Evolutionary conservation across 768 basidiomycete genomes (phyloP), one percentile per base, ranked within the genome.

Genomic region (Nevesoporus exiguus): DNA sequence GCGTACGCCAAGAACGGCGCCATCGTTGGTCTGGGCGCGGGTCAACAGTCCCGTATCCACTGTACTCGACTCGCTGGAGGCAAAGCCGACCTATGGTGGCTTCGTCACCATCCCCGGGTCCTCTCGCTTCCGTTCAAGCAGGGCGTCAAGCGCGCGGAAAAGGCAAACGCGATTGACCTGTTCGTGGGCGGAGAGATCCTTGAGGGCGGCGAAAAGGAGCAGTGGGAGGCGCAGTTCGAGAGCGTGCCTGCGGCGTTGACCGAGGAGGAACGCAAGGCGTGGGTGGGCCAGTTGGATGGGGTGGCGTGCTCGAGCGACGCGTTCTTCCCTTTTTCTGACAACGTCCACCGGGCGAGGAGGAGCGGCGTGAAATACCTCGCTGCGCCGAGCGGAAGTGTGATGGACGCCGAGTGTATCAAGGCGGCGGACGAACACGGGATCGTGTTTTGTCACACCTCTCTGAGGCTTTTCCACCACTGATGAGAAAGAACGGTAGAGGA

Each of bases 21-120:
- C 14, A 88, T 96, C 69, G 81, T 99, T 62, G 97, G 96, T 44
- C 87, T 98, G 44, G 97, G 97, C 31, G 97, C 97, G 0, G 97
- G 96, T 13, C 97, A 98, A 67, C 97, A 98, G 70, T 98, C 96
- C 5, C 90, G 97, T 37, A 99, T 99, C 67, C 97, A 99, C 77
- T 99, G 97, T 76, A 99, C 97, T 15, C 90, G 97, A 29, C 86
- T 99, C 42, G 97, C 97, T 3, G 97, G 97, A 3, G 83, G 86
- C 48, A 98, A 99, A 74, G 94, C 96, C n/a, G 97, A 99, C 74
- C 80, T 93, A 60, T 99, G 97, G 97, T 98, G 97, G 96, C 80
- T 98, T 51, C 87, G 97, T 13, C 94, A 98, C 76, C 94, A 98
- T 74, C 88, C 95, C 1, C 86, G 90, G 43, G 96, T 97, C 41